Conservation (phyloP, 2,329 filamentous ascomycete genomes). For the Colletotrichum lupini region DNA sequence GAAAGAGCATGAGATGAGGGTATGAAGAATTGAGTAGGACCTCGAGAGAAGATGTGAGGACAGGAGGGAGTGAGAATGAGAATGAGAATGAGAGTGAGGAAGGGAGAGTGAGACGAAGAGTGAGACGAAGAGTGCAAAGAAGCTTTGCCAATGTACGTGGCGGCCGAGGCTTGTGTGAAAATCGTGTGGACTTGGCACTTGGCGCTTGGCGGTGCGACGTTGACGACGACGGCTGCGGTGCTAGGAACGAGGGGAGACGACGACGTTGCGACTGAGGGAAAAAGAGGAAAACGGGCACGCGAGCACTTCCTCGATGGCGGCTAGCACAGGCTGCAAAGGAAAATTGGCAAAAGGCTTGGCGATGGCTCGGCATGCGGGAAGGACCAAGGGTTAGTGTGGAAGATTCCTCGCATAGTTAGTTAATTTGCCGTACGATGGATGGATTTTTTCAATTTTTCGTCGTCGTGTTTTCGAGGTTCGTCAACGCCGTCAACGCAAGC, state of each 20-base stretch:
- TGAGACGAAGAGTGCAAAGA: constrained; percentile 28
- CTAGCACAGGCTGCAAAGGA: constrained; percentile 10
- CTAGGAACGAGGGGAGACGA: not conserved
- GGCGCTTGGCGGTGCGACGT: not conserved
- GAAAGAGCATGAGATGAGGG: not conserved
- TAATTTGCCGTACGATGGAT: constrained; percentile 25
- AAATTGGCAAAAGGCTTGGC: constrained; percentile 19
- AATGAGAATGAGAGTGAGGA: not conserved
- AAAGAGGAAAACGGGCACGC: constrained; percentile 30
- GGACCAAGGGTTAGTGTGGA: not conserved
- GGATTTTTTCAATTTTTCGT: not conserved
- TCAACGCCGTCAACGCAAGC: not conserved
- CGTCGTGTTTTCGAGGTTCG: not conserved
- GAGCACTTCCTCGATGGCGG: constrained; percentile 32
- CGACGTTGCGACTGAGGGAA: not conserved
- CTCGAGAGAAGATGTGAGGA: not conserved
- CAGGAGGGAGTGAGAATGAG: not conserved
- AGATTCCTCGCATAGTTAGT: not conserved
- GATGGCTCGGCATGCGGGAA: constrained; percentile 31
- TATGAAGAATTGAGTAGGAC: no score
- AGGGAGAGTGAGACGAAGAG: not conserved
- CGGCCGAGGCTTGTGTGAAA: constrained; percentile 20
- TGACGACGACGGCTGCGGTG: not conserved
- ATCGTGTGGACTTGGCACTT: constrained; percentile 26
- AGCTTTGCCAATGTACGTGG: constrained; percentile 36